A percentile compares a stretch with the other conserved stretches of the same genome.
Evolutionary conservation across 805 yeast genomes (phyloP).

Genomic region (Saturnispora serradocipensis): DNA sequence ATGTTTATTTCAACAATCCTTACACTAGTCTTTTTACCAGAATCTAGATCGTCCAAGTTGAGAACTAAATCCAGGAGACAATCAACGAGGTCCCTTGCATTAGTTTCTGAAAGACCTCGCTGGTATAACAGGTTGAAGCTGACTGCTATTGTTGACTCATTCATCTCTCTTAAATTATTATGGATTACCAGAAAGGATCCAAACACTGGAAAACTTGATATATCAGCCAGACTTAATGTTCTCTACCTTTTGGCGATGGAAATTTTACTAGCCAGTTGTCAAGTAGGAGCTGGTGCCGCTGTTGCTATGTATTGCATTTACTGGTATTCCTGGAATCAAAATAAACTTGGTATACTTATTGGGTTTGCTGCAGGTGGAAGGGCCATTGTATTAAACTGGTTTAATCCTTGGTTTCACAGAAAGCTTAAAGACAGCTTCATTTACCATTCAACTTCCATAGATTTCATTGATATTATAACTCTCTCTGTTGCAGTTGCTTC

Average conservation of each 20-base stretch:
- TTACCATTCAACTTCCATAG: conserved; percentile 37
- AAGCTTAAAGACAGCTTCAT: conserved; percentile 29
- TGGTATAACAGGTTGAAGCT: conserved; percentile 9
- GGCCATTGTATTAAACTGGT: conserved; percentile 38
- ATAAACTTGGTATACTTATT: conserved; percentile 45
- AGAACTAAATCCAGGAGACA: conserved; percentile 40
- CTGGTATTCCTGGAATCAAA: conserved; percentile 44
- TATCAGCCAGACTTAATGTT: conserved; percentile 36
- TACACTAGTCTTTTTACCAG: conserved; percentile 40
- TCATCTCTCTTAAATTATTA: conserved; percentile 33
- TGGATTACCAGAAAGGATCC: conserved; percentile 36
- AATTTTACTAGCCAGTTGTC: conserved; percentile 31
- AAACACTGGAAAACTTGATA: conserved; percentile 17
- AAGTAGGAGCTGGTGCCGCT: conserved; percentile 34
- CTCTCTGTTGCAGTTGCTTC: conserved; percentile 8
- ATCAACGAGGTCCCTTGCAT: conserved; percentile 8
- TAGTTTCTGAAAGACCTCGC: background rate
- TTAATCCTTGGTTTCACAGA: conserved; percentile 41
- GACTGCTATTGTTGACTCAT: conserved; percentile 9
- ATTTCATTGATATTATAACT: conserved; percentile 28
- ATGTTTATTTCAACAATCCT: conserved; percentile 29
- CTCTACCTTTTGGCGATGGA: conserved; percentile 43
- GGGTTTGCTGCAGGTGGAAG: conserved; percentile 42
- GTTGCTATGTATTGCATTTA: conserved; percentile 45
- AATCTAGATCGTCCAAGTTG: conserved; percentile 52